A percentile compares a stretch with the other conserved stretches of the same genome.
phyloP scores from a whole-genome alignment of 129 eudicot genomes.

The Chrysanthemum lavandulifolium region DNA sequence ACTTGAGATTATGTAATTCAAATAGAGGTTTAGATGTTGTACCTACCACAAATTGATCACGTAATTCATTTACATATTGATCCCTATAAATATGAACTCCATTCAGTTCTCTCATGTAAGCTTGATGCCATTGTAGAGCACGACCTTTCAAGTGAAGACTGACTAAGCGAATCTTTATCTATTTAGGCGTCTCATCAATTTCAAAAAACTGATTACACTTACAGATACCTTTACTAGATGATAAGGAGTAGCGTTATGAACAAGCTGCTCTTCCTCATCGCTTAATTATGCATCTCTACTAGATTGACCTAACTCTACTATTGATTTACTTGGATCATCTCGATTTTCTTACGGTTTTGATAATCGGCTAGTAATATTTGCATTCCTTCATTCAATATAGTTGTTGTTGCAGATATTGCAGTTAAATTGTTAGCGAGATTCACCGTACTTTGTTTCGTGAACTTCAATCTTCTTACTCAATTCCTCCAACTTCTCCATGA shows the following conservation, averaged over 20 bases:
- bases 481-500: no score
- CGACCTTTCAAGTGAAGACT: no score
- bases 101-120: neutral
- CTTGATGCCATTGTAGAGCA: no score
- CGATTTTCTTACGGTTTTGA: no score
- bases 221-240: neutral
- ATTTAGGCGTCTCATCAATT: neutral
- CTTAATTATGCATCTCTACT: neutral
- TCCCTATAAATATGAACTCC: no score
- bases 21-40: neutral
- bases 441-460: no score
- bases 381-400: neutral
- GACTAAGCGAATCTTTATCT: neutral
- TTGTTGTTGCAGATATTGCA: no score
- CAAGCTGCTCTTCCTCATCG: neutral
- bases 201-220: conserved; percentile 6
- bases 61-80: neutral
- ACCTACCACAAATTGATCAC: neutral
- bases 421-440: no score
- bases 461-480: no score
- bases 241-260: neutral
- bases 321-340: no score
- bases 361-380: neutral
- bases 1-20: neutral
- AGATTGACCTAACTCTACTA: neutral